A percentile compares a stretch with the other conserved stretches of the same genome.
phyloP scores from a whole-genome alignment of 495 filamentous ascomycete genomes.

The Rhizodiscina lignyota region DNA sequence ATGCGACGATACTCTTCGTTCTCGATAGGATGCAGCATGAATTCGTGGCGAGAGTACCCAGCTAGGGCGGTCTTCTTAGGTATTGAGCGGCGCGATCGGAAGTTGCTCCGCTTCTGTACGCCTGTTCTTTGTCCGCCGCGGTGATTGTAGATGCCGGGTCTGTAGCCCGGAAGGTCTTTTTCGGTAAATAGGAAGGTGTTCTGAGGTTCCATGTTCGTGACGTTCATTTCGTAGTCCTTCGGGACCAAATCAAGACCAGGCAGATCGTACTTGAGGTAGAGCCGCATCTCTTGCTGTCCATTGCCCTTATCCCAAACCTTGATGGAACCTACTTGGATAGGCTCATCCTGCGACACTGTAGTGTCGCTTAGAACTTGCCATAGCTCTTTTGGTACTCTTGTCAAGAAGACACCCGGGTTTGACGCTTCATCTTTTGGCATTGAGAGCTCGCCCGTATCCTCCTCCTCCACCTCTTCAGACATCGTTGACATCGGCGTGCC shows the following conservation, averaged over 20 bases:
- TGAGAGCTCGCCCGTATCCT: conserved; percentile 76
- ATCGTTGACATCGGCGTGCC: conserved; percentile 39
- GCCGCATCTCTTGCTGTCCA: conserved; percentile 26
- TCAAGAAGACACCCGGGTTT: conserved; percentile 62
- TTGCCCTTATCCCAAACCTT: conserved; percentile 34
- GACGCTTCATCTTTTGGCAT: conserved; percentile 40
- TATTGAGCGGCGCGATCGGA: not conserved
- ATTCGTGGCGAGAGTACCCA: not conserved
- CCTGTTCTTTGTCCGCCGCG: not conserved
- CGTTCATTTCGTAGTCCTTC: conserved; percentile 65
- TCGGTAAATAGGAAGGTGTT: conserved; percentile 88
- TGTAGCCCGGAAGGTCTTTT: conserved; percentile 68
- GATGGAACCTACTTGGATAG: conserved; percentile 60
- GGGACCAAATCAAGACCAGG: conserved; percentile 49
- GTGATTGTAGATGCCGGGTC: conserved; percentile 6
- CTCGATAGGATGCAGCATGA: not conserved
- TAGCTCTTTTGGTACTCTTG: conserved; percentile 58
- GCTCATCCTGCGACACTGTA: conserved; percentile 36
- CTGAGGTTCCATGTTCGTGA: conserved; percentile 40
- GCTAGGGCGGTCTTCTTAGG: not conserved
- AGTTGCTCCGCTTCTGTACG: not conserved
- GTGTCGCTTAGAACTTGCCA: conserved; percentile 48
- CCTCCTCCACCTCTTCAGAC: conserved; percentile 62
- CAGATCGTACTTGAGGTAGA: conserved; percentile 33
- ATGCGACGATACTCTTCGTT: too few species aligned